These are phyloP conservation scores for Selenicereus undatus DNA, from an alignment of 148 eudicot species.

Conservation along the genomic window DNA sequence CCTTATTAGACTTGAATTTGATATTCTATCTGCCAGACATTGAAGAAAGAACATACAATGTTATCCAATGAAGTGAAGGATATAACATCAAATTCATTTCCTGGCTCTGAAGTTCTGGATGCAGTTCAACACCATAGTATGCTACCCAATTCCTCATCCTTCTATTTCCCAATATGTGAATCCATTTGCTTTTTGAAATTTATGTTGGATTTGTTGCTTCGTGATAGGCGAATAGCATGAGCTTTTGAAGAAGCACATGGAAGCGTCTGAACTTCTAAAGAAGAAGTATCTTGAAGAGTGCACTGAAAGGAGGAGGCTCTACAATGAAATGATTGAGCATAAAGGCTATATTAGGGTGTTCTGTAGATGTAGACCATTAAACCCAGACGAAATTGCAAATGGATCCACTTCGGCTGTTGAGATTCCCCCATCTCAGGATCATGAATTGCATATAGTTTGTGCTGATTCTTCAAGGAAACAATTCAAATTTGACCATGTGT, in stretches of 20 bases:
- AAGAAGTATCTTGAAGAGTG: slow-evolving; percentile 68
- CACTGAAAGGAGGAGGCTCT: slow-evolving; percentile 71
- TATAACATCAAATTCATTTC: background rate
- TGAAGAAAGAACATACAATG: background rate
- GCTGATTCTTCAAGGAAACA: slow-evolving; percentile 84
- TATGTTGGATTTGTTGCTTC: background rate
- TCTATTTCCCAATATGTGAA: background rate
- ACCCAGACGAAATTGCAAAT: slow-evolving; percentile 56
- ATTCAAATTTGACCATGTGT: slow-evolving; percentile 91
- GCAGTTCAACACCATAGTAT: background rate
- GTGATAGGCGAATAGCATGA: slow-evolving; percentile 65
- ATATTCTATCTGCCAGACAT: background rate
- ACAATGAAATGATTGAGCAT: slow-evolving; percentile 97
- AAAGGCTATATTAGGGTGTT: slow-evolving; percentile 95
- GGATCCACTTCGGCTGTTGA: slow-evolving; percentile 61
- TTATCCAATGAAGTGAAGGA: background rate
- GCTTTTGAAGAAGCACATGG: slow-evolving; percentile 47
- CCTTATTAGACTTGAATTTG: background rate
- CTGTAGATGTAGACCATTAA: slow-evolving; percentile 85
- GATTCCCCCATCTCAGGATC: slow-evolving; percentile 63
- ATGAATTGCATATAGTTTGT: slow-evolving; percentile 57
- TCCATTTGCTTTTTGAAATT: background rate
- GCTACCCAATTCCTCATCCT: background rate
- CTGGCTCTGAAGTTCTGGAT: background rate
- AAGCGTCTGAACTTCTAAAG: slow-evolving; percentile 52